phyloP scores from a whole-genome alignment of 805 yeast genomes.

The Ogataea pilisensis region DNA sequence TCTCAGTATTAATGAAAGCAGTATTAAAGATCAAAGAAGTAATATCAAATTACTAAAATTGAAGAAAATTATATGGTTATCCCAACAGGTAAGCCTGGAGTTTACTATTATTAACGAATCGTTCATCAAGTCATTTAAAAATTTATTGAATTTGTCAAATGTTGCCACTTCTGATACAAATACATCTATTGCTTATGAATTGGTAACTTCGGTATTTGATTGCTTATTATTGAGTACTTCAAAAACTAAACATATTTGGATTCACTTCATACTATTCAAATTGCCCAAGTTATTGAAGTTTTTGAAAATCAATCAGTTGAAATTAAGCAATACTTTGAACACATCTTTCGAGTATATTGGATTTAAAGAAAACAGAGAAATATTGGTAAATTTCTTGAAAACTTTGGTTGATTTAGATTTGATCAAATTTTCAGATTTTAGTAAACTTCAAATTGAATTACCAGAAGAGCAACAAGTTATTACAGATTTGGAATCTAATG shows the following conservation, averaged over 20 bases:
- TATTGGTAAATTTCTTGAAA: slow-evolving; percentile 16
- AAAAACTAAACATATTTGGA: slow-evolving; percentile 23
- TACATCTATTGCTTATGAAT: slow-evolving; percentile 27
- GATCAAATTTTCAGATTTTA: slow-evolving; percentile 13
- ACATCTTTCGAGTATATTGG: slow-evolving; percentile 19
- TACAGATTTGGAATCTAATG: slow-evolving; percentile 7
- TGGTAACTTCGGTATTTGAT: slow-evolving; percentile 25
- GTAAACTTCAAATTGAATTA: slow-evolving; percentile 6
- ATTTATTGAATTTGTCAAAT: slow-evolving; percentile 25
- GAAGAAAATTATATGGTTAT: slow-evolving; percentile 31
- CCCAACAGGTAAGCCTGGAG: slow-evolving; percentile 25
- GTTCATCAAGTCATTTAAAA: slow-evolving; percentile 26
- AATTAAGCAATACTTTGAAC: slow-evolving; percentile 19
- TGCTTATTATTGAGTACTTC: slow-evolving; percentile 21
- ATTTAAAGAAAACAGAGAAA: slow-evolving; percentile 7
- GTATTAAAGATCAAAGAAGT: slow-evolving; percentile 6
- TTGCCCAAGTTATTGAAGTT: slow-evolving; percentile 23
- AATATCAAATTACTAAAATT: slow-evolving; percentile 21
- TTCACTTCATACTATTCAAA: slow-evolving; percentile 23
- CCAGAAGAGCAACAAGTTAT: background rate
- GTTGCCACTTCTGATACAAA: slow-evolving; percentile 29
- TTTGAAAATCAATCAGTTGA: slow-evolving; percentile 29
- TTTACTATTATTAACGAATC: slow-evolving; percentile 21
- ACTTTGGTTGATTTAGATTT: slow-evolving; percentile 21
- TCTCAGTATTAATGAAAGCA: slow-evolving; percentile 5